These are phyloP conservation scores for Neofusicoccum sp. DNA, from an alignment of 2,329 filamentous ascomycete genomes.

Conservation along the genomic window DNA sequence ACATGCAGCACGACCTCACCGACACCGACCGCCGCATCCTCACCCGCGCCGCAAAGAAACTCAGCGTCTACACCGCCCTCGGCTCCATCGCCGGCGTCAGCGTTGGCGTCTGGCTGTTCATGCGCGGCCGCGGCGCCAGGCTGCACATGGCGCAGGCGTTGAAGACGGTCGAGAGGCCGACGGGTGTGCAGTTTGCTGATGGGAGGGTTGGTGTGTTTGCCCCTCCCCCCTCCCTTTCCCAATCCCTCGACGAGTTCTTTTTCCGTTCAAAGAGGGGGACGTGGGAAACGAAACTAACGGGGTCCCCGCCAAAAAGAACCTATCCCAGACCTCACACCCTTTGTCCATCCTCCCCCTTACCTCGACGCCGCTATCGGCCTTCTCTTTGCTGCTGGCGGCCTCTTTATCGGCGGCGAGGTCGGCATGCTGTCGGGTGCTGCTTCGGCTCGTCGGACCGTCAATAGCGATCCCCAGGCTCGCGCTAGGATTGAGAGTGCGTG, in stretches of 20 bases:
- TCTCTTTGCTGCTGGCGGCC: slow-evolving; percentile 62
- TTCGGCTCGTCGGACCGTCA: slow-evolving; percentile 57
- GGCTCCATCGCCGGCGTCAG: slow-evolving; percentile 64
- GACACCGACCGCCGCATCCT: slow-evolving; percentile 62
- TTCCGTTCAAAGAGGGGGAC: neutral
- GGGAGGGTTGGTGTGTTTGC: slow-evolving; percentile 57
- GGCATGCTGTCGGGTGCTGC: slow-evolving; percentile 62
- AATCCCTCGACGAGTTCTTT: neutral
- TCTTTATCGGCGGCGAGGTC: slow-evolving; percentile 66
- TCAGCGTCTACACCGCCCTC: slow-evolving; percentile 58
- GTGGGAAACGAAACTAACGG: neutral
- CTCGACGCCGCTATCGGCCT: slow-evolving; percentile 66
- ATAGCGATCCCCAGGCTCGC: slow-evolving; percentile 55
- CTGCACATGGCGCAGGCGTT: slow-evolving; percentile 64
- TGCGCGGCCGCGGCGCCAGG: slow-evolving; percentile 59
- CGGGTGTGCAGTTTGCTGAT: slow-evolving; percentile 62
- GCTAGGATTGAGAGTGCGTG: slow-evolving; percentile 66
- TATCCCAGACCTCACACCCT: slow-evolving; percentile 62
- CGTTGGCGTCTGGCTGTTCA: slow-evolving; percentile 61
- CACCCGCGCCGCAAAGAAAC: slow-evolving; percentile 56
- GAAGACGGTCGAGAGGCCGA: slow-evolving; percentile 63
- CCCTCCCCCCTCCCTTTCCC: neutral
- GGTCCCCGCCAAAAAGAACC: slow-evolving; percentile 49
- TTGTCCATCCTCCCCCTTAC: slow-evolving; percentile 59
- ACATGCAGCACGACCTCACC: slow-evolving; percentile 61